Evolutionary conservation across 805 yeast genomes (phyloP), one percentile per base, ranked within the genome.

Genomic region (Candida quercuum): DNA sequence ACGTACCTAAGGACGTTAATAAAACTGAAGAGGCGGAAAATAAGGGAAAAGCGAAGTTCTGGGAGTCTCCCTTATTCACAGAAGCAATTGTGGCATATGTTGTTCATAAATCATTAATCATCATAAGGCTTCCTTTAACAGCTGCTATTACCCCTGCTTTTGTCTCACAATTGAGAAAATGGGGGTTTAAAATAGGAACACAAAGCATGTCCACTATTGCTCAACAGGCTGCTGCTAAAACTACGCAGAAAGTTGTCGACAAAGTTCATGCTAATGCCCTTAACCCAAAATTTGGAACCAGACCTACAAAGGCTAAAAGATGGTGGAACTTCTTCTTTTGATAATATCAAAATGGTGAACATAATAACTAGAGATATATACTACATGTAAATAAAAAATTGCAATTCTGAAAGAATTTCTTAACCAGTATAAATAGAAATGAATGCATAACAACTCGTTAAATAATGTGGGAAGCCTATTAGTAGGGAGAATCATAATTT

Each of bases 41-140:
- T 1, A 40, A 47, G 23, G 39, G 51, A 36, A 13, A 21, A 25
- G 2, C 22, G 5, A 43, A 48, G 4, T 42, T 47, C 22, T 53
- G 54, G 52, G 54, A 60, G 22, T 35, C 54, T 7, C 68, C 80
- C 39, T 57, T 87, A 54, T 56, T 86, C 71, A 83, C 97, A 0
- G 97, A 91, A 60, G 77, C 87, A 48, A 79, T 85, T 11, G 73
- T 93, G 36, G 98, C 98, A 0, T 93, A 93, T 57, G 96, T 96
- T 3, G 66, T 93, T 32, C 98, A 93, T 66, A 93, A 93, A 64
- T 76, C 89, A 5, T 69, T 93, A 45, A 74, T 91, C 18, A 76
- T 91, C 42, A 72, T 93, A 29, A 73, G 99, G 45, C 65, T 93
- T 5, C 99, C 99, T 12, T 59, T 87, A 22, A 83, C 97, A 0